phyloP scores from a whole-genome alignment of 345 rosid species.

The Eutrema heterophyllum region DNA sequence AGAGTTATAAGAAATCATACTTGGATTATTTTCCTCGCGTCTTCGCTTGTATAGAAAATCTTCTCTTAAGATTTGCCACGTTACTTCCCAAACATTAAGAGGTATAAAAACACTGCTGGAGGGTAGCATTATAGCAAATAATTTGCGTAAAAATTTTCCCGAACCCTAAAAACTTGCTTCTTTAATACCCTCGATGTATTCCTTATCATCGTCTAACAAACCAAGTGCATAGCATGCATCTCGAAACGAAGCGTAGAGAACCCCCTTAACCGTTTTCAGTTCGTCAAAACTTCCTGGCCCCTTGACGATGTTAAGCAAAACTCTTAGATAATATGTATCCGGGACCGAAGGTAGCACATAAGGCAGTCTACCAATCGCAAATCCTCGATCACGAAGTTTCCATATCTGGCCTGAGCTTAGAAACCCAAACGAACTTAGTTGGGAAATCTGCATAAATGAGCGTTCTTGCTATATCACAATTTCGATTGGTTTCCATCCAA shows the following conservation, averaged over 20 bases:
- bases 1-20: neutral
- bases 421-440: neutral
- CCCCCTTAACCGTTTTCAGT: neutral
- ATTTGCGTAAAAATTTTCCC: neutral
- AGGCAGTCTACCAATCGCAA: neutral
- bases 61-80: neutral
- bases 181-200: neutral
- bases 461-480: accelerated
- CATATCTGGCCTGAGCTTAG: neutral
- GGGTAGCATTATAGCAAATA: neutral
- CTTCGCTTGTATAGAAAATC: neutral
- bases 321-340: neutral
- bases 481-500: neutral
- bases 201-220: neutral
- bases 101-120: neutral
- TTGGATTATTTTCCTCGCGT: no score
- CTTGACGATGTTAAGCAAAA: no score
- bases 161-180: neutral
- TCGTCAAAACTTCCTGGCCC: no score
- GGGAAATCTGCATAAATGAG: neutral
- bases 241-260: neutral
- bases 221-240: neutral
- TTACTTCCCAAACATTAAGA: neutral
- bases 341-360: neutral
- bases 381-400: neutral